Evolutionary conservation across 805 yeast species (phyloP).

Genomic region (Hanseniaspora valbyensis): DNA sequence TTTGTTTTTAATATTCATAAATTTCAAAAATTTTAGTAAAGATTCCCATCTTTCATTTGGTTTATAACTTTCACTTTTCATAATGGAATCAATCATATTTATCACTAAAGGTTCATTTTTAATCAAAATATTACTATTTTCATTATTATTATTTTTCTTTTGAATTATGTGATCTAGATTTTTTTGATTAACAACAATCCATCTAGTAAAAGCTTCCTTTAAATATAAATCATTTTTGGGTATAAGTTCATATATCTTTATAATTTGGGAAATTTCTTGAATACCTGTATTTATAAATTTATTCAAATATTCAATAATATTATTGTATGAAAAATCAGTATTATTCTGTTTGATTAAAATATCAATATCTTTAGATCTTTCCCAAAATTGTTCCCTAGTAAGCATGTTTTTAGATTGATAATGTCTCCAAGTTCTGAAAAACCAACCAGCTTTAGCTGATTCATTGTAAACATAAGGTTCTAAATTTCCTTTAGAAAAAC

Average conservation of each 20-base stretch:
- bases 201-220: slow-evolving; percentile 2
- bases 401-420: neutral
- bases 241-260: slow-evolving; percentile 7
- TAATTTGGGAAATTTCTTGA: neutral
- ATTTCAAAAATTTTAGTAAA: neutral
- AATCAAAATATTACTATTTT: slow-evolving; percentile 24
- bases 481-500: neutral
- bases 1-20: neutral
- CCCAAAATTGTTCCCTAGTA: slow-evolving; percentile 1
- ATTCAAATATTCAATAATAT: slow-evolving; percentile 6
- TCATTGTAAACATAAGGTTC: neutral
- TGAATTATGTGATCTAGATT: neutral
- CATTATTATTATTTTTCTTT: slow-evolving; percentile 25
- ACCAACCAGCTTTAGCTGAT: neutral
- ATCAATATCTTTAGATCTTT: slow-evolving; percentile 7
- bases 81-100: slow-evolving; percentile 19
- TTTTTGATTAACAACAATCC: neutral
- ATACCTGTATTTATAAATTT: slow-evolving; percentile 2
- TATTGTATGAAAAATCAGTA: neutral
- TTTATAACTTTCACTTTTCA: neutral
- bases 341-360: neutral
- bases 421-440: slow-evolving; percentile 1
- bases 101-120: slow-evolving; percentile 20
- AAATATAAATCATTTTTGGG: neutral
- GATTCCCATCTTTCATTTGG: slow-evolving; percentile 4